Conservation (phyloP, 805 yeast species). For the Metschnikowia koreensis region DNA sequence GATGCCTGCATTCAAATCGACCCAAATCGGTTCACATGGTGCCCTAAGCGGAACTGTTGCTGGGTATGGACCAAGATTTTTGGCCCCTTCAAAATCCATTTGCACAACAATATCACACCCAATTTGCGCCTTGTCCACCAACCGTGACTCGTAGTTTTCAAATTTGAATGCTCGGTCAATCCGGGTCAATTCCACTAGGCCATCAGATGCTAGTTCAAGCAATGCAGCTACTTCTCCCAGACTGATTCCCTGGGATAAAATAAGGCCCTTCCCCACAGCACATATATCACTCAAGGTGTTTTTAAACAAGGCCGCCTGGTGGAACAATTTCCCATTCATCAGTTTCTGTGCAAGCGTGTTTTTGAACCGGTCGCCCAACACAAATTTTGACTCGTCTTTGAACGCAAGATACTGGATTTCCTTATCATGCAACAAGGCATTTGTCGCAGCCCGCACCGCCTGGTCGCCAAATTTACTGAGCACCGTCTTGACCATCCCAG, state of each 20-base stretch:
- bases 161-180: slow-evolving; percentile 55
- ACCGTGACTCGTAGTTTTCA: slow-evolving; percentile 72
- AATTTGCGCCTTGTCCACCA: slow-evolving; percentile 62
- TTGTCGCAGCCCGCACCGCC: slow-evolving; percentile 48
- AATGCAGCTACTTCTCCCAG: slow-evolving; percentile 64
- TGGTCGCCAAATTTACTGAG: slow-evolving; percentile 47
- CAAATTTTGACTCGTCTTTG: slow-evolving; percentile 46
- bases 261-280: slow-evolving; percentile 50
- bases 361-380: slow-evolving; percentile 53
- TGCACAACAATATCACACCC: slow-evolving; percentile 60
- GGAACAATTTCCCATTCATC: slow-evolving; percentile 37
- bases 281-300: slow-evolving; percentile 41
- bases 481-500: slow-evolving; percentile 45
- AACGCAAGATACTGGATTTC: slow-evolving; percentile 52
- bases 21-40: slow-evolving; percentile 71
- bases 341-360: slow-evolving; percentile 38
- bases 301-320: slow-evolving; percentile 47
- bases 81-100: slow-evolving; percentile 11
- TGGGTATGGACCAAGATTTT: slow-evolving; percentile 4
- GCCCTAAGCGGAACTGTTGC: slow-evolving; percentile 55
- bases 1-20: slow-evolving; percentile 61
- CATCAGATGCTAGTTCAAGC: slow-evolving; percentile 50
- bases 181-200: slow-evolving; percentile 17
- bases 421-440: slow-evolving; percentile 51
- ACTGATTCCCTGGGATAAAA: slow-evolving; percentile 53